These are phyloP conservation scores for Batrachochytrium dendrobatidis DNA, from an alignment of 371 early-diverging fungal species.

Conservation along the genomic window DNA sequence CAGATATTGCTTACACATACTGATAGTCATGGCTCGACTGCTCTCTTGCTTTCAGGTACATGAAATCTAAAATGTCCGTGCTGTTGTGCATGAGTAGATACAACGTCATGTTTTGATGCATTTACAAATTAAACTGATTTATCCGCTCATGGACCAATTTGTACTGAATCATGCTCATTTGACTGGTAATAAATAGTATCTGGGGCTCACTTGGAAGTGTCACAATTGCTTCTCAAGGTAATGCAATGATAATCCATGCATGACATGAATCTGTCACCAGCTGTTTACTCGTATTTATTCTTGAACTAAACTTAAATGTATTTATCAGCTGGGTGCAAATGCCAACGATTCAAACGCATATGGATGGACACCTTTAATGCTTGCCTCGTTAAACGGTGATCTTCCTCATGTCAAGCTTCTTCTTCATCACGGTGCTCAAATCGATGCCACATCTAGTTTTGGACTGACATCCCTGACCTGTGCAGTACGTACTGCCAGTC, in stretches of 20 bases:
- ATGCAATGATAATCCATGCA: too few species aligned
- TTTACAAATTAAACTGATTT: too few species aligned
- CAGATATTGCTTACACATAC: conserved; percentile 4
- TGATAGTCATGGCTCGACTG: conserved; percentile 1
- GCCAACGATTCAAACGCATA: conserved; percentile 4
- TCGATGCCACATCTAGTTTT: background rate
- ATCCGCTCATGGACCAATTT: too few species aligned
- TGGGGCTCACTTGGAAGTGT: background rate
- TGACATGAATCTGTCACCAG: too few species aligned
- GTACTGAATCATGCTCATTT: too few species aligned
- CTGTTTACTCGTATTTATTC: too few species aligned
- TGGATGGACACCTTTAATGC: conserved; percentile 4
- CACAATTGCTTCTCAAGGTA: background rate
- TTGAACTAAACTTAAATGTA: too few species aligned
- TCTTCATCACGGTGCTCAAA: conserved; percentile 1
- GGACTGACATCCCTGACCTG: background rate
- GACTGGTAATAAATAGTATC: too few species aligned
- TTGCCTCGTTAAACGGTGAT: conserved; percentile 2
- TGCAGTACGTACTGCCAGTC: background rate
- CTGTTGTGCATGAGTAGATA: too few species aligned
- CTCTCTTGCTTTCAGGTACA: background rate
- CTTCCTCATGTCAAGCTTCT: background rate
- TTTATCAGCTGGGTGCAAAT: conserved; percentile 2
- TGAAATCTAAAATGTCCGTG: too few species aligned
- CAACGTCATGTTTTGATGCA: too few species aligned